phyloP scores from a whole-genome alignment of 768 basidiomycete species.

The Naganishia friedmannii region DNA sequence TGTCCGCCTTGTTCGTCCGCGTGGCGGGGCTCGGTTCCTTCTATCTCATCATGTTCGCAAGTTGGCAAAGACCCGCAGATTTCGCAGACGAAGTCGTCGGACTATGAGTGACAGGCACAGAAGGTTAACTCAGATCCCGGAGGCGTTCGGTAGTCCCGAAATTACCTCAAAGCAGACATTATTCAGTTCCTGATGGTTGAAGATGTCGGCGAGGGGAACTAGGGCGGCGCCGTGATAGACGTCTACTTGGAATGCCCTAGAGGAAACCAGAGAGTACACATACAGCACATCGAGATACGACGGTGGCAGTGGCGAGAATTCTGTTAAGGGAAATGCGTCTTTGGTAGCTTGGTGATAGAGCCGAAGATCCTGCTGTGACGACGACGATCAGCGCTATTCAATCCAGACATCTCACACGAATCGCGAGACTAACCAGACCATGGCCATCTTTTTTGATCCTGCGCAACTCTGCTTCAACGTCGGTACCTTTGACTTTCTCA shows the following conservation, averaged over 20 bases:
- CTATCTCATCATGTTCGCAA: constrained; percentile 33
- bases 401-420: neutral
- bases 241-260: constrained; percentile 79
- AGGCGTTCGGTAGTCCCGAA: neutral
- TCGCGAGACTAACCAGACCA: constrained; percentile 15
- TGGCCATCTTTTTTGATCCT: constrained; percentile 36
- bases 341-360: constrained; percentile 26
- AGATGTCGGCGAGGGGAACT: constrained; percentile 75
- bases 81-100: constrained; percentile 42
- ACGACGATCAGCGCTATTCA: neutral
- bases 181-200: constrained; percentile 40
- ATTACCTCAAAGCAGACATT: constrained; percentile 36
- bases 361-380: constrained; percentile 26
- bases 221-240: constrained; percentile 74
- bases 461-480: constrained; percentile 37
- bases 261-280: constrained; percentile 69
- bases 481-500: constrained; percentile 46
- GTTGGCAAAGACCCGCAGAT: constrained; percentile 37
- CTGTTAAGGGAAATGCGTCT: constrained; percentile 32
- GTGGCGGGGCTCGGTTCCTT: neutral
- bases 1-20: neutral
- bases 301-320: constrained; percentile 28
- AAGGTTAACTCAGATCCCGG: neutral
- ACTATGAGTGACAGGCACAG: constrained; percentile 1
- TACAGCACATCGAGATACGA: constrained; percentile 55